A percentile compares a stretch with the other conserved stretches of the same genome.
Evolutionary conservation across 108 stramenopile genomes (phyloP).

Genomic region (Pseudonitzschia pungens): DNA sequence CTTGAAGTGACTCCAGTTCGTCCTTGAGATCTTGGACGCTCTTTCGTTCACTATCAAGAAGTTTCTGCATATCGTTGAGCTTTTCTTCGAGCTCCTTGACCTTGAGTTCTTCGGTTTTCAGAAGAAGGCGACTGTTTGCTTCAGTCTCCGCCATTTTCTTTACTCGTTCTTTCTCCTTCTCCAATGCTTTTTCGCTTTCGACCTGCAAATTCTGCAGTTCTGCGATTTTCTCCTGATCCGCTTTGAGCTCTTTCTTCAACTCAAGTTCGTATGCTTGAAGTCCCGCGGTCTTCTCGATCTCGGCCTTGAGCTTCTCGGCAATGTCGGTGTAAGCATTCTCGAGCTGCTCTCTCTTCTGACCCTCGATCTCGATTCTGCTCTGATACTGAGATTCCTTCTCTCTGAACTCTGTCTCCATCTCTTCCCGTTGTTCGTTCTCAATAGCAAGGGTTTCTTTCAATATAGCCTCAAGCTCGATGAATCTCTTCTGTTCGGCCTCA

Average conservation of each 20-base stretch:
- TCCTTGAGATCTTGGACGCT: slow-evolving; percentile 14
- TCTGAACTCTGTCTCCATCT: slow-evolving; percentile 22
- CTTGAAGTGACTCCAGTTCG: slow-evolving; percentile 19
- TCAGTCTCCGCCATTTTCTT: slow-evolving; percentile 25
- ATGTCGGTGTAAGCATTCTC: slow-evolving; percentile 27
- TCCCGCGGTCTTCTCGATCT: slow-evolving; percentile 19
- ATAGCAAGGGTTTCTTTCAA: slow-evolving; percentile 41
- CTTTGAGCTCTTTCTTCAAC: slow-evolving; percentile 19
- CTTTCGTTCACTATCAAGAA: slow-evolving; percentile 20
- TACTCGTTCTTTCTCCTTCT: slow-evolving; percentile 21
- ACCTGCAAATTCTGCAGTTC: slow-evolving; percentile 6
- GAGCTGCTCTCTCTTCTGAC: slow-evolving; percentile 17
- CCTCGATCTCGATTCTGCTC: slow-evolving; percentile 21
- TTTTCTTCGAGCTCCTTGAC: slow-evolving; percentile 23
- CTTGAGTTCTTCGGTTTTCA: slow-evolving; percentile 27
- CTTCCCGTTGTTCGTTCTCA: slow-evolving; percentile 35
- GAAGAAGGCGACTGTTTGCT: slow-evolving; percentile 7
- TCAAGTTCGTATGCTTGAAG: slow-evolving; percentile 30
- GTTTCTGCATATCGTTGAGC: slow-evolving; percentile 6
- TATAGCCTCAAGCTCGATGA: slow-evolving; percentile 36
- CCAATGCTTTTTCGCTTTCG: slow-evolving; percentile 5
- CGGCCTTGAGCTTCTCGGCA: slow-evolving; percentile 17
- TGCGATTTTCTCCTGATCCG: slow-evolving; percentile 21
- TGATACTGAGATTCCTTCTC: slow-evolving; percentile 33
- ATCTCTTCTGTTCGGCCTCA: slow-evolving; percentile 37